Conservation (phyloP, 2,329 filamentous ascomycete species). For the Parastagonospora avenae region DNA sequence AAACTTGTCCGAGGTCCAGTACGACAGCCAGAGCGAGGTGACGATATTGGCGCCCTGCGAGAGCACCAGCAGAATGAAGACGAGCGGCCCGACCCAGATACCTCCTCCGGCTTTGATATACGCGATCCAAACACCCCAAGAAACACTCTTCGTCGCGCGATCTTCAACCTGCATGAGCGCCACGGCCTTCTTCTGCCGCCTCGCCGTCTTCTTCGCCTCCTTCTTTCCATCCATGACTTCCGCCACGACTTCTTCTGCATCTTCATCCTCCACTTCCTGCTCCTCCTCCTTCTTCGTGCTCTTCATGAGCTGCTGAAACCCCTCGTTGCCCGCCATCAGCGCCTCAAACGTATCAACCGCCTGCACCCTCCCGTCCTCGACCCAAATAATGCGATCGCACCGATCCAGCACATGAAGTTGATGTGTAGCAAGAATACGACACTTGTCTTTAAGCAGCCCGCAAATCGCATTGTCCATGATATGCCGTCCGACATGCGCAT, state of each 20-base stretch:
- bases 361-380: slow-evolving; percentile 83
- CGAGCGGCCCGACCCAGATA: slow-evolving; percentile 67
- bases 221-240: not conserved
- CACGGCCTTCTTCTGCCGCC: slow-evolving; percentile 54
- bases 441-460: slow-evolving; percentile 85
- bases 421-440: slow-evolving; percentile 89
- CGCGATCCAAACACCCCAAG: slow-evolving; percentile 77
- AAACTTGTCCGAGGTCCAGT: slow-evolving; percentile 85
- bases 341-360: slow-evolving; percentile 90
- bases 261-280: slow-evolving; percentile 53
- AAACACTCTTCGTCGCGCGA: slow-evolving; percentile 74
- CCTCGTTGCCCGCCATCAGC: slow-evolving; percentile 77
- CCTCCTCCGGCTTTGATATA: slow-evolving; percentile 79
- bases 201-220: slow-evolving; percentile 55
- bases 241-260: slow-evolving; percentile 62
- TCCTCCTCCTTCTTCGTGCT: slow-evolving; percentile 71
- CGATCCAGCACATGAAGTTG: slow-evolving; percentile 90
- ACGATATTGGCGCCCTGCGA: slow-evolving; percentile 84
- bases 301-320: slow-evolving; percentile 81
- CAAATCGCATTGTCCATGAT: slow-evolving; percentile 95
- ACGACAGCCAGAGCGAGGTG: slow-evolving; percentile 91
- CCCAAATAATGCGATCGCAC: slow-evolving; percentile 91
- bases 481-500: slow-evolving; percentile 66
- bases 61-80: slow-evolving; percentile 69
- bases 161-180: slow-evolving; percentile 77